Conservation (phyloP, 345 rosid genomes). For the Dipteronia dyeriana region DNA sequence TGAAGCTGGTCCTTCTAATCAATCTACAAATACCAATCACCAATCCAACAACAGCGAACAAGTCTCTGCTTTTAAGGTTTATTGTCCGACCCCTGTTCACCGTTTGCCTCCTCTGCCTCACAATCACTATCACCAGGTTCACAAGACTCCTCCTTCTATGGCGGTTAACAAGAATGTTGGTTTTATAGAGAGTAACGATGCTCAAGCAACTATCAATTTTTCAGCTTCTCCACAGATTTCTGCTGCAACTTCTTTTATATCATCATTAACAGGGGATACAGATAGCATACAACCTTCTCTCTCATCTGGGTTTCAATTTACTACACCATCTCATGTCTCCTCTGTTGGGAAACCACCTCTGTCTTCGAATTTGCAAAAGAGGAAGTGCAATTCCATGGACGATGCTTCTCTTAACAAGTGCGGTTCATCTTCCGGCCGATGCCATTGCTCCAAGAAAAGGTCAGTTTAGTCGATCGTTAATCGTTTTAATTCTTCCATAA, state of each 20-base stretch:
- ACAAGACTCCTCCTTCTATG: slow-evolving; percentile 25
- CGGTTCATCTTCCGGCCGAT: slow-evolving; percentile 63
- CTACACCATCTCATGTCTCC: slow-evolving; percentile 53
- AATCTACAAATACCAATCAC: slow-evolving; percentile 12
- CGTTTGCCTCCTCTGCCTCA: slow-evolving; percentile 78
- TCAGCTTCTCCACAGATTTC: slow-evolving; percentile 55
- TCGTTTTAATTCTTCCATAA: background rate
- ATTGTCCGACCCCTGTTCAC: slow-evolving; percentile 68
- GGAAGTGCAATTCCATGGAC: slow-evolving; percentile 74
- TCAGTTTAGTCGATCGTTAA: background rate
- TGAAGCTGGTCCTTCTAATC: slow-evolving; percentile 21
- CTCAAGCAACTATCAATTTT: slow-evolving; percentile 47
- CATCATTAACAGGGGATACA: slow-evolving; percentile 74
- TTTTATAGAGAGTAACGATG: slow-evolving; percentile 43
- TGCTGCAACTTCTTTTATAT: slow-evolving; percentile 62
- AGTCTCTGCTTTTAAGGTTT: slow-evolving; percentile 65
- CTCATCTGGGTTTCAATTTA: slow-evolving; percentile 71
- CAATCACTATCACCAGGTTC: slow-evolving; percentile 26
- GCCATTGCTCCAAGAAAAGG: slow-evolving; percentile 99
- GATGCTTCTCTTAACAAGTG: slow-evolving; percentile 56
- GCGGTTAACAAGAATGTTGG: slow-evolving; percentile 30
- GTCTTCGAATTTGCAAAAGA: slow-evolving; percentile 57
- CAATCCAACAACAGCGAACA: slow-evolving; percentile 27
- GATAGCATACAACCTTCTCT: slow-evolving; percentile 54
- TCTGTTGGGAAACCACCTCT: slow-evolving; percentile 74